These are phyloP conservation scores for Beauveria sp. DNA, from an alignment of 2,329 filamentous ascomycete genomes.

Conservation along the genomic window DNA sequence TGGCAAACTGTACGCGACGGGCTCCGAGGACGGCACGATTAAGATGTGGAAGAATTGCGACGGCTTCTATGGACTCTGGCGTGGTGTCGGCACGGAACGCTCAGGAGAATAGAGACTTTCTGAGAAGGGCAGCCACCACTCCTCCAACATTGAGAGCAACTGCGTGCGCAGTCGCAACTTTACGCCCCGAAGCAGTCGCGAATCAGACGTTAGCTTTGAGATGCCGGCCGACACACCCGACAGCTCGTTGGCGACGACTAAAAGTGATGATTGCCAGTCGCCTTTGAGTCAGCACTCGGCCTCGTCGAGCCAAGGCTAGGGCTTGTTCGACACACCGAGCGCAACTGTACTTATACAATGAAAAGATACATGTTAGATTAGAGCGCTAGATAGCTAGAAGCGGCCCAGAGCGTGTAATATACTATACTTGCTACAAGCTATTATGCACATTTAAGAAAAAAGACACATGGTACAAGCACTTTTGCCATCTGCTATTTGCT, in stretches of 20 bases:
- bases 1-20: slow-evolving; percentile 91
- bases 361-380: slow-evolving; percentile 10
- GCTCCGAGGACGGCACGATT: slow-evolving; percentile 94
- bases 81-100: slow-evolving; percentile 37
- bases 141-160: not conserved
- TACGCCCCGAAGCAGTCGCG: slow-evolving; percentile 8
- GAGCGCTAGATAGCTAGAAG: slow-evolving; percentile 10
- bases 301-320: not conserved
- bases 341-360: slow-evolving; percentile 6
- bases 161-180: slow-evolving; percentile 3
- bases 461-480: no score
- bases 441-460: not conserved
- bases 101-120: slow-evolving; percentile 28
- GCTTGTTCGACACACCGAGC: not conserved
- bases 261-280: slow-evolving; percentile 9
- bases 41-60: slow-evolving; percentile 77
- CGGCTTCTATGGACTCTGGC: slow-evolving; percentile 57
- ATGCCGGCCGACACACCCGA: slow-evolving; percentile 4
- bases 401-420: slow-evolving; percentile 10
- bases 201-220: slow-evolving; percentile 10
- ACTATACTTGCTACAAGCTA: not conserved
- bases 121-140: not conserved
- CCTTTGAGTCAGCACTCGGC: slow-evolving; percentile 4
- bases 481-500: no score
- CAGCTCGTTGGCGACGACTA: slow-evolving; percentile 8